phyloP scores from a whole-genome alignment of 2,329 filamentous ascomycete genomes.

The Aspergillus proliferans region DNA sequence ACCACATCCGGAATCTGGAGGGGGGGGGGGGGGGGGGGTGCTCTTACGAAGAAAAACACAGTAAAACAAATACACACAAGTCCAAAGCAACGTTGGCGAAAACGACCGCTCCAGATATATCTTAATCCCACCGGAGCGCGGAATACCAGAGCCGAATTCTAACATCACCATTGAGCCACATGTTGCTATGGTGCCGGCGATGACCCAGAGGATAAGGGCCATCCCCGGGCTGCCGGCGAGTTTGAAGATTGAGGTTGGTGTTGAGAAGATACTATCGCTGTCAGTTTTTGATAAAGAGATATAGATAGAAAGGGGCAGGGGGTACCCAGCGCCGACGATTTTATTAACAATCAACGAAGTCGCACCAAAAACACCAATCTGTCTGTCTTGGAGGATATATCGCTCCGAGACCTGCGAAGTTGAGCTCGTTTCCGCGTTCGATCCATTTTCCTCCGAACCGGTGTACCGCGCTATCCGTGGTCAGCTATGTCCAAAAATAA shows the following conservation, averaged over 20 bases:
- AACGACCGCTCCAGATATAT: slow-evolving; percentile 44
- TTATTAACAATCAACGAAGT: slow-evolving; percentile 17
- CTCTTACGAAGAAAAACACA: slow-evolving; percentile 34
- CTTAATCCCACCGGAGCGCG: slow-evolving; percentile 42
- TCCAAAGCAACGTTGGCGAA: slow-evolving; percentile 43
- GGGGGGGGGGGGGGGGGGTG: background rate
- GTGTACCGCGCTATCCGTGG: no score
- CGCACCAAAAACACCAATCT: slow-evolving; percentile 14
- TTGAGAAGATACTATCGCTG: slow-evolving; percentile 40
- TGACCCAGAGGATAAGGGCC: slow-evolving; percentile 49
- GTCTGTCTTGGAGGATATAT: slow-evolving; percentile 14
- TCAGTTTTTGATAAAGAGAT: background rate
- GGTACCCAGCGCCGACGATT: slow-evolving; percentile 16
- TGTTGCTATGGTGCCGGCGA: slow-evolving; percentile 43
- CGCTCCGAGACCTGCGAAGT: slow-evolving; percentile 6
- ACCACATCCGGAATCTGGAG: no score
- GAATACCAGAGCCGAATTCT: slow-evolving; percentile 43
- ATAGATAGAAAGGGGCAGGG: background rate
- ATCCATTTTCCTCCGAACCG: background rate
- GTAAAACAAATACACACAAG: slow-evolving; percentile 45
- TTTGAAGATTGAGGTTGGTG: slow-evolving; percentile 52
- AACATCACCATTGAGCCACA: slow-evolving; percentile 44
- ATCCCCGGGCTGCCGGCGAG: slow-evolving; percentile 52
- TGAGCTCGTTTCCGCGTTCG: background rate
- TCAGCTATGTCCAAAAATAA: no score